Evolutionary conservation across 192 early-diverging fungal genomes (phyloP).

Genomic region (Funneliformis mosseae): DNA sequence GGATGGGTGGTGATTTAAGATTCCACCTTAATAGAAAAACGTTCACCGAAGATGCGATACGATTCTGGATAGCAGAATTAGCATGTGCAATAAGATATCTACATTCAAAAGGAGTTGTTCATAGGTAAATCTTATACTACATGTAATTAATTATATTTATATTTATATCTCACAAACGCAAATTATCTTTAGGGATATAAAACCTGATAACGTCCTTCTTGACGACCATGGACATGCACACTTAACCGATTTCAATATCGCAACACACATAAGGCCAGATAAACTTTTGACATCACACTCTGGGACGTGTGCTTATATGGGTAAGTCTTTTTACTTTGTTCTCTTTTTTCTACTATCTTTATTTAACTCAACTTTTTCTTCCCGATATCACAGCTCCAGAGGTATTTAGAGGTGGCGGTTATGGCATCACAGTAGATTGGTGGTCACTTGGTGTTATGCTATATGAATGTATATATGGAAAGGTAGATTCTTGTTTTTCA

Average conservation of each 20-base stretch:
- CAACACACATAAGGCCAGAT: constrained; percentile 64
- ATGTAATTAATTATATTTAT: neutral
- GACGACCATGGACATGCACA: constrained; percentile 83
- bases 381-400: constrained; percentile 62
- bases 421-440: constrained; percentile 88
- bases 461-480: constrained; percentile 86
- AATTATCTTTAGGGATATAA: constrained; percentile 68
- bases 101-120: constrained; percentile 81
- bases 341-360: neutral
- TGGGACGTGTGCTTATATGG: constrained; percentile 92
- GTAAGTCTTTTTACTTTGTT: constrained; percentile 32
- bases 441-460: constrained; percentile 92
- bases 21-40: constrained; percentile 74
- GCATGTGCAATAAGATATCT: constrained; percentile 80
- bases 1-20: constrained; percentile 83
- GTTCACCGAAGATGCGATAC: constrained; percentile 76
- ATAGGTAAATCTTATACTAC: constrained; percentile 53
- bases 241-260: constrained; percentile 97
- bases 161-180: no score
- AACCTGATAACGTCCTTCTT: constrained; percentile 89
- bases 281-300: constrained; percentile 79
- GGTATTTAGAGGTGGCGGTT: constrained; percentile 67
- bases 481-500: constrained; percentile 37
- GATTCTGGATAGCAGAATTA: constrained; percentile 90
- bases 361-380: neutral